These are phyloP conservation scores for Trichophaea hybrida DNA, from an alignment of 2,329 filamentous ascomycete species.

Conservation along the genomic window DNA sequence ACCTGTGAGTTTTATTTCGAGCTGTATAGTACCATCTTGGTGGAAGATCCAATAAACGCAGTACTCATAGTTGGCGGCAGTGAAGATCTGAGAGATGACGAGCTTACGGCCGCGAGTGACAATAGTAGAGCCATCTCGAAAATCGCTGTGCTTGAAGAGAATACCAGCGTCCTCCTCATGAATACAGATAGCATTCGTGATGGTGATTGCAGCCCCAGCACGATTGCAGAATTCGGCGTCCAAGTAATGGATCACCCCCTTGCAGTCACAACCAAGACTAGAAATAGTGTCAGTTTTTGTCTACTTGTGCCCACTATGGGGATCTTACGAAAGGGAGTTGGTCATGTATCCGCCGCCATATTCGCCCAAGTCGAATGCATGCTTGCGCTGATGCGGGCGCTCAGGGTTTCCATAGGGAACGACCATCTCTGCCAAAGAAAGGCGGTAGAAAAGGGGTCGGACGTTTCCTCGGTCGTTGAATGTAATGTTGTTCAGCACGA, in stretches of 20 bases:
- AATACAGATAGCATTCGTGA: slow-evolving; percentile 91
- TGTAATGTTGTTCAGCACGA: slow-evolving; percentile 78
- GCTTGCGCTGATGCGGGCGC: slow-evolving; percentile 64
- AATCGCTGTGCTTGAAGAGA: slow-evolving; percentile 87
- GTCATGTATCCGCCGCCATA: slow-evolving; percentile 75
- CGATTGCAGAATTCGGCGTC: slow-evolving; percentile 73
- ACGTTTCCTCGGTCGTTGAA: slow-evolving; percentile 61
- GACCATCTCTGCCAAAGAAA: slow-evolving; percentile 87
- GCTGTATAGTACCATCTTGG: slow-evolving; percentile 81
- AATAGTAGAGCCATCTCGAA: slow-evolving; percentile 74
- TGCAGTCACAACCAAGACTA: slow-evolving; percentile 66
- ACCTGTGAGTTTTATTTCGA: slow-evolving; percentile 80
- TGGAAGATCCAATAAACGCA: slow-evolving; percentile 79
- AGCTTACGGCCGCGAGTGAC: slow-evolving; percentile 77
- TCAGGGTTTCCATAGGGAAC: slow-evolving; percentile 77
- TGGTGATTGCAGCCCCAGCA: slow-evolving; percentile 57
- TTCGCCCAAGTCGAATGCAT: slow-evolving; percentile 68
- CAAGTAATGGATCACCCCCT: slow-evolving; percentile 81
- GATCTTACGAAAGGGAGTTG: slow-evolving; percentile 46
- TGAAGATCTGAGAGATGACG: slow-evolving; percentile 82
- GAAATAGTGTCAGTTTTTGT: background rate
- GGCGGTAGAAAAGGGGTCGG: slow-evolving; percentile 70
- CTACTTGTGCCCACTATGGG: background rate
- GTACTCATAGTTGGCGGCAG: slow-evolving; percentile 92
- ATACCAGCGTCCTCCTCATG: slow-evolving; percentile 89